Percentiles rank a stretch among this genome's conserved stretches.
Evolutionary conservation across 345 rosid species (phyloP).

Genomic region (Carallia pectinifolia): DNA sequence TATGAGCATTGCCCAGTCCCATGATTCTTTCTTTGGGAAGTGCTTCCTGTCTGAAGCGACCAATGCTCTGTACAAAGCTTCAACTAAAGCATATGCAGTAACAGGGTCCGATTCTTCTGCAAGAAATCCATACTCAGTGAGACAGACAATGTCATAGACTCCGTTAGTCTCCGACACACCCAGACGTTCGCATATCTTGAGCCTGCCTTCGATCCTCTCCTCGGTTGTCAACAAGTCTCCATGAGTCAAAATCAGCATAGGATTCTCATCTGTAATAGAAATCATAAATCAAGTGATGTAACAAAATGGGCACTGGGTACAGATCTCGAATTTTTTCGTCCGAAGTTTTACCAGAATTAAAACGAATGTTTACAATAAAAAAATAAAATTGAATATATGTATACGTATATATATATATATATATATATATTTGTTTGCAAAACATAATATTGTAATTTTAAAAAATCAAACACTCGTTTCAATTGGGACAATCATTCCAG

Average conservation of each 20-base stretch:
- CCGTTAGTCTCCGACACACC: constrained; percentile 41
- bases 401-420: no score
- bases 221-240: constrained; percentile 49
- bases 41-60: constrained; percentile 53
- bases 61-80: constrained; percentile 53
- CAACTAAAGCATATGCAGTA: constrained; percentile 41
- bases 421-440: no score
- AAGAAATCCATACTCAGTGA: constrained; percentile 53
- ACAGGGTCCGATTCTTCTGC: constrained; percentile 54
- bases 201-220: constrained; percentile 50
- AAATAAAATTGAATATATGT: no score
- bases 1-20: constrained; percentile 33
- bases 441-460: no score
- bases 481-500: no score
- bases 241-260: constrained; percentile 50
- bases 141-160: constrained; percentile 49
- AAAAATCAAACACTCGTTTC: no score
- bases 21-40: constrained; percentile 33
- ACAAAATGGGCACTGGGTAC: no score
- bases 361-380: no score
- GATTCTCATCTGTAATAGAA: constrained; percentile 48
- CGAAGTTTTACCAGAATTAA: no score
- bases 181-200: constrained; percentile 43
- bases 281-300: neutral
- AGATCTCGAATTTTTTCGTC: no score